These are phyloP conservation scores for Lasiodiplodia sp. DNA, from an alignment of 2,329 filamentous ascomycete genomes.

Conservation along the genomic window DNA sequence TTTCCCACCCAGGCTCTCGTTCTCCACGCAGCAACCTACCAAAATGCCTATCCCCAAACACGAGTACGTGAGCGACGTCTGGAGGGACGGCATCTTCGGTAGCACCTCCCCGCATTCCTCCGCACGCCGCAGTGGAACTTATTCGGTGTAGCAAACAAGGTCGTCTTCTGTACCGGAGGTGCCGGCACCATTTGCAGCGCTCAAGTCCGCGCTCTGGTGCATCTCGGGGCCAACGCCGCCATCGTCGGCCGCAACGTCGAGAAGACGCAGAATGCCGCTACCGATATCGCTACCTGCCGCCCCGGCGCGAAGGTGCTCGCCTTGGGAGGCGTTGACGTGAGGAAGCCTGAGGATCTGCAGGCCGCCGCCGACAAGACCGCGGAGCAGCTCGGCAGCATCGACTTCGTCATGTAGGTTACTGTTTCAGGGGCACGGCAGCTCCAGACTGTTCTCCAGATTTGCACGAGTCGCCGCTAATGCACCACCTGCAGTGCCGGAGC, in stretches of 20 bases:
- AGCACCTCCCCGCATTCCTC: conserved; percentile 38
- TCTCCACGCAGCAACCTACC: neutral
- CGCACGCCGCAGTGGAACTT: conserved; percentile 29
- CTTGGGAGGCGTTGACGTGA: conserved; percentile 77
- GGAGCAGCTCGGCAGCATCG: conserved; percentile 83
- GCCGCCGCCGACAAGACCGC: conserved; percentile 80
- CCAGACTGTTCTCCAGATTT: neutral
- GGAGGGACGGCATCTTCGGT: conserved; percentile 90
- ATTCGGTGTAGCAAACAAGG: conserved; percentile 71
- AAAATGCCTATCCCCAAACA: conserved; percentile 73
- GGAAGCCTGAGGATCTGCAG: conserved; percentile 69
- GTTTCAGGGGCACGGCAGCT: conserved; percentile 2
- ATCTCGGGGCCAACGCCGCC: conserved; percentile 90
- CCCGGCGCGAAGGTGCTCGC: conserved; percentile 84
- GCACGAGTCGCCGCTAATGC: conserved; percentile 28
- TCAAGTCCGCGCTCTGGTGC: conserved; percentile 89
- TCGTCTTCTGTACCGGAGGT: conserved; percentile 94
- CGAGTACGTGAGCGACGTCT: conserved; percentile 81
- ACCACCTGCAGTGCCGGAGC: conserved; percentile 75
- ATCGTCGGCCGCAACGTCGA: conserved; percentile 89
- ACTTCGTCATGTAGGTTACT: conserved; percentile 83
- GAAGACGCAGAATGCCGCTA: conserved; percentile 83
- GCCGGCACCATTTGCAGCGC: conserved; percentile 93
- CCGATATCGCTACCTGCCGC: conserved; percentile 81
- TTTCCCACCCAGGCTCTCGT: neutral